Evolutionary conservation across 345 rosid species (phyloP), one percentile per base, ranked within the genome.

Genomic region (Carallia brachiata): DNA sequence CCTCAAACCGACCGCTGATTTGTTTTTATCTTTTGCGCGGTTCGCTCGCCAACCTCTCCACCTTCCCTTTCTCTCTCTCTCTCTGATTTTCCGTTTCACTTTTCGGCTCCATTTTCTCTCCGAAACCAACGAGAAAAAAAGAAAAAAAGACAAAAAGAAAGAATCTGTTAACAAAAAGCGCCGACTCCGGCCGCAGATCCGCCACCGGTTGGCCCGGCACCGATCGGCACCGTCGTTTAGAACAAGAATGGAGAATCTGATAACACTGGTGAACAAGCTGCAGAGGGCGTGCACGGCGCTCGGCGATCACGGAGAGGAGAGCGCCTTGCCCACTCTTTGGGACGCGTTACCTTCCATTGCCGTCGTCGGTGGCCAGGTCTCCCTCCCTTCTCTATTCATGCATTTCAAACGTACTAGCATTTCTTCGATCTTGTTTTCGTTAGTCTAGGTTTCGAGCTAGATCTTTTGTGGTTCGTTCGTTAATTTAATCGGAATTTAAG

Each of bases 221-320:
- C 34, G 32, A 56, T 13, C 31, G 60, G 60, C 50, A 56, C 9
- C 31, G 6, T 30, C 28, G 60, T 10, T 56, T 10, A 19, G 15
- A 19, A 17, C 34, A 36, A 16, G 7, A 55, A 91, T 94, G 98
- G 96, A 94, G 80, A 94, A 88, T 69, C 75, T 94, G 79, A 94
- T 94, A 73, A 56, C 90, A 10, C 76, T 94, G 79, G 94, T 91
- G 74, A 94, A 94, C 76, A 91, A 94, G 80, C 76, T 94, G 28
- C 98, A 94, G 80, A 81, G 97, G 71, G 97, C 98, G 60, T 94
- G 97, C 72, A 91, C 96, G 58, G 93, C 95, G 50, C 87, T 94
- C 47, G 96, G 98, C 63, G 97, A 94, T 83, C 93, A 94, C 64
- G 98, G 98, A 31, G 97, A 94, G 16, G 97, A 93, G 71, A 94